phyloP scores from a whole-genome alignment of 768 basidiomycete genomes.

The Trametes cubensis region DNA sequence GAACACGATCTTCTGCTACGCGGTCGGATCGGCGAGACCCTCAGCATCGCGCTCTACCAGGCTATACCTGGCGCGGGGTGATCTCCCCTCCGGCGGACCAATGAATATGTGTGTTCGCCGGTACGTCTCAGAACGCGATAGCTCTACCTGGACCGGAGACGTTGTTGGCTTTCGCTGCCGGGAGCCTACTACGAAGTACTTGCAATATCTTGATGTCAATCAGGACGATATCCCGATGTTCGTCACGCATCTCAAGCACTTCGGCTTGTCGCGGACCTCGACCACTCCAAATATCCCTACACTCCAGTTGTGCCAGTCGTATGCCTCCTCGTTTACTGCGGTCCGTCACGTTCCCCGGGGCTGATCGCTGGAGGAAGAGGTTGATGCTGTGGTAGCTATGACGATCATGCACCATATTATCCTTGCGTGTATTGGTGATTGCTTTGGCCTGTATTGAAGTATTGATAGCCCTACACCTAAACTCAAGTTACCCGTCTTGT shows the following conservation, averaged over 20 bases:
- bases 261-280: not conserved
- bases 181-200: constrained; percentile 8
- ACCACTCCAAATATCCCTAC: not conserved
- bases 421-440: no score
- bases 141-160: not conserved
- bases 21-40: not conserved
- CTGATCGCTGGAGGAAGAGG: not conserved
- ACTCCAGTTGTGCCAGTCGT: not conserved
- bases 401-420: no score
- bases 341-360: no score
- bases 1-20: not conserved
- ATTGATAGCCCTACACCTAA: no score
- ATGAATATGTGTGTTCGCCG: constrained; percentile 9
- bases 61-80: constrained; percentile 7
- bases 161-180: constrained; percentile 5
- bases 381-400: not conserved
- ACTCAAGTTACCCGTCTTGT: no score
- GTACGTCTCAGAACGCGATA: not conserved
- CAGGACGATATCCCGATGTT: constrained; percentile 4
- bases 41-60: not conserved
- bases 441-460: no score
- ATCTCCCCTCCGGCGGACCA: not conserved
- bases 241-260: constrained; percentile 4
- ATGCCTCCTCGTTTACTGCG: no score
- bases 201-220: constrained; percentile 15